A percentile compares a stretch with the other conserved stretches of the same genome.
These are phyloP conservation scores for Candida orba DNA, from an alignment of 805 yeast genomes.

Conservation along the genomic window DNA sequence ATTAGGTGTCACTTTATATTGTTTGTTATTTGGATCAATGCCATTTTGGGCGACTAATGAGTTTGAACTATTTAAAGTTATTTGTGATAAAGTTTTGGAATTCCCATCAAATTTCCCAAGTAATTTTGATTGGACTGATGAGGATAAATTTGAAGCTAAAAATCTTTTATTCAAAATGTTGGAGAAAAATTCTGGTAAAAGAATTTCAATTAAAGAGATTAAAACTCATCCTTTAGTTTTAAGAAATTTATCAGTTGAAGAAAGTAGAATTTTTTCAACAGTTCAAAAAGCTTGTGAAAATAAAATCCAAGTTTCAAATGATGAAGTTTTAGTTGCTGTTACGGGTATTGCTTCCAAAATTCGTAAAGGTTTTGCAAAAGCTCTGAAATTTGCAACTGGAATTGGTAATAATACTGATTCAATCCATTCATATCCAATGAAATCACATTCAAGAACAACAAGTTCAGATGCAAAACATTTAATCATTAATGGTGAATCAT, in stretches of 20 bases:
- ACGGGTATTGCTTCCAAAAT: constrained; percentile 72
- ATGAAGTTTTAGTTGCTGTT: constrained; percentile 72
- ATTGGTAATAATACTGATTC: background rate
- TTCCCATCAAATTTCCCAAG: constrained; percentile 54
- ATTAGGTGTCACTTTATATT: constrained; percentile 83
- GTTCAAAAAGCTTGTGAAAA: constrained; percentile 22
- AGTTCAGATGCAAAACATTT: constrained; percentile 5
- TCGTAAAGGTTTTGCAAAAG: constrained; percentile 24
- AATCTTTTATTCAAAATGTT: constrained; percentile 59
- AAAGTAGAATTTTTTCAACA: constrained; percentile 17
- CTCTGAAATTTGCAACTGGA: constrained; percentile 21
- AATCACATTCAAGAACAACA: constrained; percentile 2
- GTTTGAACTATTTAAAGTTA: constrained; percentile 77
- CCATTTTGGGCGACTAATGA: constrained; percentile 89
- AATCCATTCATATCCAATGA: background rate
- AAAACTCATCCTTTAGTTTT: constrained; percentile 69
- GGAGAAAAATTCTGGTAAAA: constrained; percentile 57
- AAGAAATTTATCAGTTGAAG: constrained; percentile 31
- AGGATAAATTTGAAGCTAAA: constrained; percentile 36
- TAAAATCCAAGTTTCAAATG: constrained; percentile 50
- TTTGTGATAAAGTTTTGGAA: constrained; percentile 51
- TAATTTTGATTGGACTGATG: constrained; percentile 24
- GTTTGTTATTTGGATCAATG: constrained; percentile 77
- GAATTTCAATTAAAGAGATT: constrained; percentile 66
- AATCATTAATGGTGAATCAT: background rate